Evolutionary conservation across 139 green algal genomes (phyloP).

Genomic region (Micractinium sp.): DNA sequence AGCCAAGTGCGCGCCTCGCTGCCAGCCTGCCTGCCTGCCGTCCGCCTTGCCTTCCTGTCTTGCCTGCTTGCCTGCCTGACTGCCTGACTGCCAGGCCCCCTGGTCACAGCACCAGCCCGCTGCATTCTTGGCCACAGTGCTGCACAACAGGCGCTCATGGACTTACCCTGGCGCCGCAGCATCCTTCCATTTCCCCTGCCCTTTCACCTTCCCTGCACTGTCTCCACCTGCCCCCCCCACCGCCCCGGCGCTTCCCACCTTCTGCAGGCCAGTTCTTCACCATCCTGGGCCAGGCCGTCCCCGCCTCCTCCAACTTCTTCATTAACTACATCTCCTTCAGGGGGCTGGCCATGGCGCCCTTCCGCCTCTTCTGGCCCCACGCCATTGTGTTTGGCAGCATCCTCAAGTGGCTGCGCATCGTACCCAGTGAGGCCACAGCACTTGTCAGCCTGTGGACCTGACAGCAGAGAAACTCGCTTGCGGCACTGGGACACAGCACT

Average conservation of each 20-base stretch:
- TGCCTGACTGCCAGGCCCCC: too few species aligned
- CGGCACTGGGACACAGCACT: too few species aligned
- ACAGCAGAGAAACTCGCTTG: too few species aligned
- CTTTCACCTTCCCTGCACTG: too few species aligned
- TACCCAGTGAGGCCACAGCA: not conserved
- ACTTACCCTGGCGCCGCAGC: too few species aligned
- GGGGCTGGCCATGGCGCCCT: slow-evolving; percentile 28
- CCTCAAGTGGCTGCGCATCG: slow-evolving; percentile 32
- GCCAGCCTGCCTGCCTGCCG: too few species aligned
- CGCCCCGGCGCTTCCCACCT: not conserved
- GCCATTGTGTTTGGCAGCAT: slow-evolving; percentile 30
- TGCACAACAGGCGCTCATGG: too few species aligned
- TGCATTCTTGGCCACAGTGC: too few species aligned
- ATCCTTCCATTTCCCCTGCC: too few species aligned
- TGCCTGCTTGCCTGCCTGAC: not conserved
- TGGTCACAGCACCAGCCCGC: too few species aligned
- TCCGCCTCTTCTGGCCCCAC: slow-evolving; percentile 56
- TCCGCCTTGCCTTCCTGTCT: not conserved
- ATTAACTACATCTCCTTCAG: slow-evolving; percentile 11
- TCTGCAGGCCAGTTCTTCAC: slow-evolving; percentile 41
- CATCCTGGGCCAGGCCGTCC: slow-evolving; percentile 66
- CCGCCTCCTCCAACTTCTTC: slow-evolving; percentile 80
- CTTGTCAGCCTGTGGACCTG: too few species aligned
- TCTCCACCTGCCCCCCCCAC: too few species aligned
- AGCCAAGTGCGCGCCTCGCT: slow-evolving; percentile 27